These are phyloP conservation scores for Rubia tinctorum DNA, from an alignment of 305 asterid species.

Conservation along the genomic window DNA sequence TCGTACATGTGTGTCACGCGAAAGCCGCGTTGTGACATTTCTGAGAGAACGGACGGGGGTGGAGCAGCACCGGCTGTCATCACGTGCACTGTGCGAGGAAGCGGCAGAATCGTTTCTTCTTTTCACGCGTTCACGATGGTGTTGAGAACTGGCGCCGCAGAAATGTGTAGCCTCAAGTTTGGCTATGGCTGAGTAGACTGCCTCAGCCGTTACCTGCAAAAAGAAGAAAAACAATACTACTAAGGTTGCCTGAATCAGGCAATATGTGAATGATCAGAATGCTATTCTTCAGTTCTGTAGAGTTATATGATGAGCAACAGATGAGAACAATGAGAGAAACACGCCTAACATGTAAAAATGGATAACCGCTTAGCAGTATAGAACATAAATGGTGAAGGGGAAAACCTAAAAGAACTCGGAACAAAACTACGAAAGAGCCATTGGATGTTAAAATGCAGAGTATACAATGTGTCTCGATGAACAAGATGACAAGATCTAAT, in stretches of 20 bases:
- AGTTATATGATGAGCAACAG: no score
- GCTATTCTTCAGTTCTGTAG: not conserved
- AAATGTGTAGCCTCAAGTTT: constrained; percentile 77
- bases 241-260: not conserved
- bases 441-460: no score
- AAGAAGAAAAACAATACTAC: not conserved
- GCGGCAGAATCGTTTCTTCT: constrained; percentile 67
- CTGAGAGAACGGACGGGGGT: constrained; percentile 74
- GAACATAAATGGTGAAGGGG: not conserved
- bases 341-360: no score
- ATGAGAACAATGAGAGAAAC: no score
- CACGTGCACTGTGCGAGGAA: constrained; percentile 77
- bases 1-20: constrained; percentile 91
- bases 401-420: no score
- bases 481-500: no score
- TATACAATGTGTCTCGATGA: no score
- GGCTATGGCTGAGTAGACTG: constrained; percentile 84
- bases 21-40: constrained; percentile 85
- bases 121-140: constrained; percentile 62
- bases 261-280: not conserved
- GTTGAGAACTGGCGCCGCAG: constrained; percentile 95
- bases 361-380: not conserved
- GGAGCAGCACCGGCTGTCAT: constrained; percentile 99
- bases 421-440: no score
- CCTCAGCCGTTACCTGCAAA: constrained; percentile 72